A percentile compares a stretch with the other conserved stretches of the same genome.
These are phyloP conservation scores for Curvularia sp. DNA, from an alignment of 2,329 filamentous ascomycete genomes.

Conservation along the genomic window DNA sequence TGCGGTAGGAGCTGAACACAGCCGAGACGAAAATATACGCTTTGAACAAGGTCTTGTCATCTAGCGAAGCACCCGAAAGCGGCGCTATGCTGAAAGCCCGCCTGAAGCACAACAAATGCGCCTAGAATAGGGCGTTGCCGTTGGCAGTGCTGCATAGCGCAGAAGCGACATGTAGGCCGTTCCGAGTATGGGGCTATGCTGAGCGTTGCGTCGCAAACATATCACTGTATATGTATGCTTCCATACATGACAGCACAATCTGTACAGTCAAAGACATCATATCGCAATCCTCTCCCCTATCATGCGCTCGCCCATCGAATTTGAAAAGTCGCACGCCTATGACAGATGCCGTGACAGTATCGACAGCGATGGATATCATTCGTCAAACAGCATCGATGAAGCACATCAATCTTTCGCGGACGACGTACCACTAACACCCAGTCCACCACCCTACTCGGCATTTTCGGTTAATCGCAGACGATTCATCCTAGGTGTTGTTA, in stretches of 20 bases:
- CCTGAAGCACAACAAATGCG: conserved; percentile 10
- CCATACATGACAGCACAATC: conserved; percentile 13
- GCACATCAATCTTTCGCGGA: conserved; percentile 21
- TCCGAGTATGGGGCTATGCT: conserved; percentile 27
- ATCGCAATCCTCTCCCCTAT: conserved; percentile 4
- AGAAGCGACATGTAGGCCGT: conserved; percentile 24
- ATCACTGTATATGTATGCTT: conserved; percentile 21
- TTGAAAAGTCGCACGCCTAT: conserved; percentile 33
- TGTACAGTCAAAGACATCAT: background rate
- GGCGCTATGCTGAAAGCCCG: conserved; percentile 18
- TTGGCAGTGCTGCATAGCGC: conserved; percentile 15
- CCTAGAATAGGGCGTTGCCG: conserved; percentile 9
- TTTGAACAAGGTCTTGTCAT: conserved; percentile 14
- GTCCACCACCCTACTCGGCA: conserved; percentile 47
- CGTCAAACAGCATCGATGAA: conserved; percentile 22
- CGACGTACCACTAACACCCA: conserved; percentile 11
- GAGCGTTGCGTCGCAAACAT: conserved; percentile 21
- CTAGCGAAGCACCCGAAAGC: conserved; percentile 11
- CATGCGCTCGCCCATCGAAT: conserved; percentile 37
- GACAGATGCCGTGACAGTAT: conserved; percentile 34
- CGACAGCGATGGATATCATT: conserved; percentile 31
- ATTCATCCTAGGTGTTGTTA: conserved; percentile 53
- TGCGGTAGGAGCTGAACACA: conserved; percentile 24
- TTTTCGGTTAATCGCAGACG: conserved; percentile 47
- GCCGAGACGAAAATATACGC: conserved; percentile 28